Evolutionary conservation across 2,329 filamentous ascomycete genomes (phyloP).

Genomic region (Talaromyces funiculosus): DNA sequence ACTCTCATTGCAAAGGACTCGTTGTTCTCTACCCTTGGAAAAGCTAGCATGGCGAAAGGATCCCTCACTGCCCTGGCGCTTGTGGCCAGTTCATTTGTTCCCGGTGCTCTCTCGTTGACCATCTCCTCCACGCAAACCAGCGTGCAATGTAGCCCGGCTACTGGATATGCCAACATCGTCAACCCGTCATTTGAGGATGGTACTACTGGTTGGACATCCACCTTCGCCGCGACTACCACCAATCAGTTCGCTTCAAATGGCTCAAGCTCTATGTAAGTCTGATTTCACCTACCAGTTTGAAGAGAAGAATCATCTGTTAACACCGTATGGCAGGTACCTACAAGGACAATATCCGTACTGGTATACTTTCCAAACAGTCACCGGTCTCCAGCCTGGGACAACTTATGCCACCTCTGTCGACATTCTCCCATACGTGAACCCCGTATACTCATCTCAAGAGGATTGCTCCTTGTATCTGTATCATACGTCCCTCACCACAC

Average conservation of each 20-base stretch:
- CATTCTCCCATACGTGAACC: neutral
- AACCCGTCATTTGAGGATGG: slow-evolving; percentile 1
- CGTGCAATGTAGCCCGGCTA: neutral
- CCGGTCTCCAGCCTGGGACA: neutral
- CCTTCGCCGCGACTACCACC: neutral
- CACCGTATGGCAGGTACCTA: neutral
- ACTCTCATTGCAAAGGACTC: neutral
- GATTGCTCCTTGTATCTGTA: neutral
- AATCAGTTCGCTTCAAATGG: neutral
- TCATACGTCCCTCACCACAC: neutral
- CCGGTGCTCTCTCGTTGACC: neutral
- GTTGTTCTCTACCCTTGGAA: neutral
- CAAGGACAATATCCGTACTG: neutral
- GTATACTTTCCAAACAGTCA: neutral
- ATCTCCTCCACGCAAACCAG: neutral
- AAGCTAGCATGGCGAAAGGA: neutral
- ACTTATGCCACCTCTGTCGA: neutral
- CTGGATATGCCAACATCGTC: neutral
- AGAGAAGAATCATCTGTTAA: neutral
- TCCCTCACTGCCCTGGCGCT: neutral
- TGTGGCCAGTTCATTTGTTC: neutral
- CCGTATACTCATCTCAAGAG: neutral
- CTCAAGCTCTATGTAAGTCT: neutral
- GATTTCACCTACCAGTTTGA: neutral
- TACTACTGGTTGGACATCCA: neutral